Conservation (phyloP, 805 yeast genomes). For the Wickerhamiella australiensis region DNA sequence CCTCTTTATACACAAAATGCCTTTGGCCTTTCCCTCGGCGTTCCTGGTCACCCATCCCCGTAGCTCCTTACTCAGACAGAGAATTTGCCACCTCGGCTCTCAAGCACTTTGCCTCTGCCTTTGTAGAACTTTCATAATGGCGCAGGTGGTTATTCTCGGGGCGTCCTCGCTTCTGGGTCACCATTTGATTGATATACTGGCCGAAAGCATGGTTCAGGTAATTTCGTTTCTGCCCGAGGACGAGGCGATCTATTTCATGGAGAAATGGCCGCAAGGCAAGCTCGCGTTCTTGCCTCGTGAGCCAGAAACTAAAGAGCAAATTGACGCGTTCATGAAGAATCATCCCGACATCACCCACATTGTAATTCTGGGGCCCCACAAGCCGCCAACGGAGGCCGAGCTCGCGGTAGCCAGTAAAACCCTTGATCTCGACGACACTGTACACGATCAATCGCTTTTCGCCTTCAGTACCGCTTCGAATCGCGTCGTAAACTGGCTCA, state of each 20-base stretch:
- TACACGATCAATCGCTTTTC: not conserved
- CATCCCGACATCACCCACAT: conserved; percentile 1
- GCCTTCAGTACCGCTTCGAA: not conserved
- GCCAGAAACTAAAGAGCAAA: not conserved
- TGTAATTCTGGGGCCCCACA: conserved; percentile 6
- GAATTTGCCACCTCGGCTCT: not conserved
- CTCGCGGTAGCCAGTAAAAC: not conserved
- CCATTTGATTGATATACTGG: not conserved
- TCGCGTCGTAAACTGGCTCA: not conserved
- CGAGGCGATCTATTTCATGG: conserved; percentile 3
- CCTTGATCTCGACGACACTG: not conserved
- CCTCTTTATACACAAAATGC: too few species aligned
- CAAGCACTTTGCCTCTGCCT: too few species aligned
- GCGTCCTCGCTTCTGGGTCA: conserved; percentile 5
- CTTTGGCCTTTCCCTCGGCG: too few species aligned
- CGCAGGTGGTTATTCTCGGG: conserved; percentile 1
- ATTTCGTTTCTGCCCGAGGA: conserved; percentile 7
- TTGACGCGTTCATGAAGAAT: not conserved
- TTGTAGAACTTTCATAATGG: not conserved
- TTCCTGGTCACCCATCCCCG: too few species aligned
- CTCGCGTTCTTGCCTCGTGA: not conserved
- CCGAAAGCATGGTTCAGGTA: not conserved
- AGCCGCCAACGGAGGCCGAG: not conserved
- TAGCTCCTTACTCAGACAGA: too few species aligned
- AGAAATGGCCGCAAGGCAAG: not conserved